phyloP scores from a whole-genome alignment of 495 filamentous ascomycete species.

The Penicillium samsonianum region DNA sequence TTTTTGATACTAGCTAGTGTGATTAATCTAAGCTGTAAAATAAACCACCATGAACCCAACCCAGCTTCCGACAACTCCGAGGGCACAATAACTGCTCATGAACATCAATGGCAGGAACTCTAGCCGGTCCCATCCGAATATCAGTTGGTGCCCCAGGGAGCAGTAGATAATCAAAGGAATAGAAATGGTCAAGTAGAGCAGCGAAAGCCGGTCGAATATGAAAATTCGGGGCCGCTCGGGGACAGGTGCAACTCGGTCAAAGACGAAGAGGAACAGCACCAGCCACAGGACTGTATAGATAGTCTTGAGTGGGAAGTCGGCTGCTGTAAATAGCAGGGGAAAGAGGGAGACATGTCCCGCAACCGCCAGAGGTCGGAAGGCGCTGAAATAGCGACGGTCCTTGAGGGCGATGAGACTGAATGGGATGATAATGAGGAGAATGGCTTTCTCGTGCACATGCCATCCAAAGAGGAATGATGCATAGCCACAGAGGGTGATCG shows the following conservation, averaged over 20 bases:
- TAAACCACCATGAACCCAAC: slow-evolving; percentile 92
- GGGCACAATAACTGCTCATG: slow-evolving; percentile 88
- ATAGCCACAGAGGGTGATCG: slow-evolving; percentile 92
- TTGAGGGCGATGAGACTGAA: slow-evolving; percentile 93
- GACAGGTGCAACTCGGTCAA: slow-evolving; percentile 85
- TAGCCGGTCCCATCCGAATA: slow-evolving; percentile 74
- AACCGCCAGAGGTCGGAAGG: slow-evolving; percentile 88
- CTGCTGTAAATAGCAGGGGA: slow-evolving; percentile 86
- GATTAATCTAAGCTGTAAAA: slow-evolving; percentile 61
- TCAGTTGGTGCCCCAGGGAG: slow-evolving; percentile 75
- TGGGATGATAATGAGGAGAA: slow-evolving; percentile 90
- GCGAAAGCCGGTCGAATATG: slow-evolving; percentile 85
- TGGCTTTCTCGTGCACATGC: slow-evolving; percentile 98
- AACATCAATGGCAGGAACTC: slow-evolving; percentile 98
- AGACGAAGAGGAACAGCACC: slow-evolving; percentile 77
- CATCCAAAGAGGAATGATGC: slow-evolving; percentile 97
- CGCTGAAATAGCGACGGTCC: slow-evolving; percentile 87
- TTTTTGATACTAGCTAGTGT: slow-evolving; percentile 1
- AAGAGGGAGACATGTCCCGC: slow-evolving; percentile 95
- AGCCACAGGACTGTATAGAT: slow-evolving; percentile 94
- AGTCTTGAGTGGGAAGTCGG: slow-evolving; percentile 87
- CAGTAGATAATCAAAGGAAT: slow-evolving; percentile 90
- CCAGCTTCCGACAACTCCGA: slow-evolving; percentile 97
- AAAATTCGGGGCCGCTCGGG: slow-evolving; percentile 73
- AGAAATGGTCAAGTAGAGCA: slow-evolving; percentile 80